Base-by-base conservation (phyloP, 495 filamentous ascomycete genomes). In the Tuber borchii region DNA sequence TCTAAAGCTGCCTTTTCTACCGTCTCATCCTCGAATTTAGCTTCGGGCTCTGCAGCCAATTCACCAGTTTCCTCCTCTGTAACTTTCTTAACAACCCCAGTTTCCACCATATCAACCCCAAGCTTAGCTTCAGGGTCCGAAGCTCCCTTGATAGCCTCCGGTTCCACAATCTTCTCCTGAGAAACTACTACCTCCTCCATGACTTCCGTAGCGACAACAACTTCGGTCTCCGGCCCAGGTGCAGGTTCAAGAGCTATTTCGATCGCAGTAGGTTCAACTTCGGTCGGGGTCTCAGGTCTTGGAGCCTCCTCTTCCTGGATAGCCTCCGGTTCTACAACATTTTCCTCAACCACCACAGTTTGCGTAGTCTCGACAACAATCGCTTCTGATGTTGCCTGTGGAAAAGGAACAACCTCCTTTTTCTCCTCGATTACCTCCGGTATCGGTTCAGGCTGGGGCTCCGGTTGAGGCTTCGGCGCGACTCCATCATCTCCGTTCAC, bases 401-500 rank as follows among this genome's bases (percentile, higher is more conserved):
- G 34, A 34, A 20, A 8, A 42, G 74, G 39, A 39, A 34, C 26
- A 43, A 20, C 65, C 34, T 77, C 71, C 42, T 74, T 39, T 45
- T 69, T 73, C 40, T 48, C 65, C 68, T 79, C 71, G 10, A 17
- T 75, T 42, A 56, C n/a, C 26, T 42, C 75, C 31, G 37, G 75
- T n/a, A 19, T 56, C 37, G 22, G 73, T 42, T 78, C 76, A 37
- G 71, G 56, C 12, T 31, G 56, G 26, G 42, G 65, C 22, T 68
- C 65, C 5, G 65, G 65, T 43, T 65, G 56, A 17, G 26, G 56
- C 1, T 65, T 26, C 74, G 22, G 43, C 34, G 76, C n/a, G 7
- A 44, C 40, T 16, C 48, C 72, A 51, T 73, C 73, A 20, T 70
- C 73, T 39, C 75, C 78, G 17, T 75, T 78, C 16, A 75, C 78